Base-by-base conservation (phyloP, 768 basidiomycete species). In the Coprinopsis marcescibilis region DNA sequence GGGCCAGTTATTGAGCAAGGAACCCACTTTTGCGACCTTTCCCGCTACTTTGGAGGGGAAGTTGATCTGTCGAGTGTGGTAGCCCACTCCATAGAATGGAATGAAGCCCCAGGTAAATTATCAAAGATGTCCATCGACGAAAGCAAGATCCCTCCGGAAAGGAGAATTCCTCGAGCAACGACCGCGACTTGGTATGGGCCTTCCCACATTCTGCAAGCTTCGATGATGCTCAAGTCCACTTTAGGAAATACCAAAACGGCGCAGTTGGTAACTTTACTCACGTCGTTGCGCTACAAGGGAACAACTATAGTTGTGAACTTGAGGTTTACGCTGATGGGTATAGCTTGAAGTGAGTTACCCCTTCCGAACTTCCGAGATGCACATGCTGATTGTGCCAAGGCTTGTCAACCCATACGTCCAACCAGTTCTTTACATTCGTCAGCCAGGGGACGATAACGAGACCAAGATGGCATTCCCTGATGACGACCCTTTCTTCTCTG, bases 1-100 rank as follows among this genome's bases (percentile, higher is more conserved):
- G 89, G 89, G 15, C 89, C 90, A 3, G 74, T 93, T 55, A 70
- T 94, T 52, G 91, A 92, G 64, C 88, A 92, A 69, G 94, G 90
- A 38, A 98, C 95, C 12, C 95, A 98, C 70, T 95, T 97, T 70
- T 93, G 90, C 57, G 93, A 97, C 68, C 77, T 96, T 35, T 96
- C 92, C 32, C 85, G 95, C 55, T 95, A 95, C 73, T 97, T 98
- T 60, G 95, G 94, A 43, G 95, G 95, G 13, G 89, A 95, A 54
- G 90, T 96, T 48, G 89, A 96, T 59, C 81, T 94, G 51, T 68
- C 80, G 43, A 78, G 77, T 26, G 86, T 91, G 32, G 69, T 63
- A 30, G 95, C 94, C 13, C 89, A 92, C 60, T 90, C 93, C 7
- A 75, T 97, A 25, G 94, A 95, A 60, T 92, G 86, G 86, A 73